Conservation (phyloP, 331 rosid species). For the Rhamnella rubrinervis region DNA sequence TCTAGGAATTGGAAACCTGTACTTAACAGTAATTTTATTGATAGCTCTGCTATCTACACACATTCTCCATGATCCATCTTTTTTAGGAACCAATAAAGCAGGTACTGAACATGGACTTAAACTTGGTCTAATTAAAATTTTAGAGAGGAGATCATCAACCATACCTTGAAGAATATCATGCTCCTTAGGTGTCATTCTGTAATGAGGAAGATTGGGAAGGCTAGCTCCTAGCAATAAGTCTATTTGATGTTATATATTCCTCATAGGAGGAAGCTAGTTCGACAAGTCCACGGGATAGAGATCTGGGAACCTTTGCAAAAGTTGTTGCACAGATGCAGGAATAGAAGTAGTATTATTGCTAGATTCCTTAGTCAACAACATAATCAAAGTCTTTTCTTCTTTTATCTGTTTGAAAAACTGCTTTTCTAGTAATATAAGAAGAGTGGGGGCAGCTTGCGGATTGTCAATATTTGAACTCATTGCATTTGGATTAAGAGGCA, state of each 20-base stretch:
- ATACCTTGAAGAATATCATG: not conserved
- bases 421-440: too few relatives aligned
- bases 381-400: too few relatives aligned
- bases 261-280: too few relatives aligned
- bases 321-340: too few relatives aligned
- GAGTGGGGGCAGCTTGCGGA: too few relatives aligned
- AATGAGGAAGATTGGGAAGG: not conserved
- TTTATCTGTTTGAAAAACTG: too few relatives aligned
- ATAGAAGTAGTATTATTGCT: too few relatives aligned
- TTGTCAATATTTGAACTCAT: too few relatives aligned
- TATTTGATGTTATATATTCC: not conserved
- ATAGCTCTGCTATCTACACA: not conserved
- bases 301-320: not conserved
- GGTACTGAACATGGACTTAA: not conserved
- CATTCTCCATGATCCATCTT: not conserved
- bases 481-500: too few relatives aligned
- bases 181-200: not conserved
- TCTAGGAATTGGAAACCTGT: not conserved
- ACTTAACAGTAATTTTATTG: not conserved
- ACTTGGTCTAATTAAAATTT: not conserved
- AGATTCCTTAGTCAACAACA: too few relatives aligned
- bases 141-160: not conserved
- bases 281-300: not conserved
- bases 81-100: not conserved
- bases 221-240: not conserved